phyloP scores from a whole-genome alignment of 768 basidiomycete genomes.

The Leccinum aurantiacum region DNA sequence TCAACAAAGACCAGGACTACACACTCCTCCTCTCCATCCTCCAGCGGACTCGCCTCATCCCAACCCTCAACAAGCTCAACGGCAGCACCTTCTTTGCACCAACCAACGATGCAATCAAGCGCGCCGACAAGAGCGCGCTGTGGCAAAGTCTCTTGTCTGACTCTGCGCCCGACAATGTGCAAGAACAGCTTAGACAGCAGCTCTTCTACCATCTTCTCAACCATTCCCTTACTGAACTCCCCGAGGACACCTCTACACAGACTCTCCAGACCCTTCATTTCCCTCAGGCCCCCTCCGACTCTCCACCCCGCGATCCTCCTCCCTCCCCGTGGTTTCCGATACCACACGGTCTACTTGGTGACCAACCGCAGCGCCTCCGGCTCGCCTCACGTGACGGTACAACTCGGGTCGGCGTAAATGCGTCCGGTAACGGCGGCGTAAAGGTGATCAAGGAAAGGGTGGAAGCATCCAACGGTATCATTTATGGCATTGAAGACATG shows the following conservation, averaged over 20 bases:
- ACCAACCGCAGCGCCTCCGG: slow-evolving; percentile 79
- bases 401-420: slow-evolving; percentile 70
- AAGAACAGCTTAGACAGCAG: slow-evolving; percentile 83
- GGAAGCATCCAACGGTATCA: slow-evolving; percentile 70
- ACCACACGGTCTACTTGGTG: slow-evolving; percentile 78
- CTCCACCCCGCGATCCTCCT: slow-evolving; percentile 66
- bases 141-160: slow-evolving; percentile 33
- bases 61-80: slow-evolving; percentile 85
- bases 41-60: slow-evolving; percentile 84
- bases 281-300: slow-evolving; percentile 54
- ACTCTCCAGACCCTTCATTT: slow-evolving; percentile 66
- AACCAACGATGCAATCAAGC: slow-evolving; percentile 85
- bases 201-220: slow-evolving; percentile 95
- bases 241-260: slow-evolving; percentile 39
- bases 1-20: slow-evolving; percentile 76
- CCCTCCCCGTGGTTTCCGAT: slow-evolving; percentile 83
- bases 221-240: slow-evolving; percentile 54
- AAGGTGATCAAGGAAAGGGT: slow-evolving; percentile 56
- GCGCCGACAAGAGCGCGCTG: slow-evolving; percentile 33
- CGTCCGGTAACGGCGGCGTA: slow-evolving; percentile 74
- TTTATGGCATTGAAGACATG: slow-evolving; percentile 74
- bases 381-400: slow-evolving; percentile 38
- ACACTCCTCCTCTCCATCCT: slow-evolving; percentile 71
- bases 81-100: slow-evolving; percentile 90
- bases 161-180: slow-evolving; percentile 70